Conservation (phyloP, 106 monocot species). For the Chionographis japonica region DNA sequence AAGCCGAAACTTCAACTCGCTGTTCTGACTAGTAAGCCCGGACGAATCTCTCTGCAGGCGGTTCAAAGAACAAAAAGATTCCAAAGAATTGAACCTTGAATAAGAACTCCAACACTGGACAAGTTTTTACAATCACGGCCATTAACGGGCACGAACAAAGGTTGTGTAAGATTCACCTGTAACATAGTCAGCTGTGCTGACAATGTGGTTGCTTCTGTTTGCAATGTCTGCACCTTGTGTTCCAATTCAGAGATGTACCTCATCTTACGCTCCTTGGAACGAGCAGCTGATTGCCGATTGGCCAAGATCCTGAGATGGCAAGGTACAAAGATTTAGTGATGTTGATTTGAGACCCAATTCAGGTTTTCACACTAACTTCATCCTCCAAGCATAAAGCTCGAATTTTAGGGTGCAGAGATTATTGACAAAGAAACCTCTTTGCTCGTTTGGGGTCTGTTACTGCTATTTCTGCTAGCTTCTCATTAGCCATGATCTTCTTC, state of each 20-base stretch:
- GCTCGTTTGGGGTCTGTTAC: constrained; percentile 70
- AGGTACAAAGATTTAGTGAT: background rate
- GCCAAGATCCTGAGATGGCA: constrained; percentile 54
- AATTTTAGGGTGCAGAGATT: background rate
- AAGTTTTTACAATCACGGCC: no score
- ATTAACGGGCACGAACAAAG: background rate
- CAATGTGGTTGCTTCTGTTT: constrained; percentile 77
- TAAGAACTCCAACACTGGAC: no score
- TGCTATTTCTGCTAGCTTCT: constrained; percentile 81
- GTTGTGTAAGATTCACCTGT: constrained; percentile 31
- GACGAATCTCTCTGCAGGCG: constrained; percentile 51
- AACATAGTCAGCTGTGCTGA: constrained; percentile 69
- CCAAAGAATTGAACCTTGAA: no score
- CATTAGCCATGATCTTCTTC: constrained; percentile 89
- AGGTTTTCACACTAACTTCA: no score
- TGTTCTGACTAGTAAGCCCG: constrained; percentile 62
- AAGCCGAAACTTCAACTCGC: constrained; percentile 71
- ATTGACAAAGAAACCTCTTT: constrained; percentile 44
- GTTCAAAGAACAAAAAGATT: background rate
- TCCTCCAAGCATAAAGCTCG: background rate
- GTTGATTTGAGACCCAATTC: background rate
- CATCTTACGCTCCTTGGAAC: constrained; percentile 75
- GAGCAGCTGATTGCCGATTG: constrained; percentile 79
- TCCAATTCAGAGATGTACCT: constrained; percentile 70
- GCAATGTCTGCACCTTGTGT: constrained; percentile 73